These are phyloP conservation scores for Solioccasus polychromus DNA, from an alignment of 768 basidiomycete species.

Conservation along the genomic window DNA sequence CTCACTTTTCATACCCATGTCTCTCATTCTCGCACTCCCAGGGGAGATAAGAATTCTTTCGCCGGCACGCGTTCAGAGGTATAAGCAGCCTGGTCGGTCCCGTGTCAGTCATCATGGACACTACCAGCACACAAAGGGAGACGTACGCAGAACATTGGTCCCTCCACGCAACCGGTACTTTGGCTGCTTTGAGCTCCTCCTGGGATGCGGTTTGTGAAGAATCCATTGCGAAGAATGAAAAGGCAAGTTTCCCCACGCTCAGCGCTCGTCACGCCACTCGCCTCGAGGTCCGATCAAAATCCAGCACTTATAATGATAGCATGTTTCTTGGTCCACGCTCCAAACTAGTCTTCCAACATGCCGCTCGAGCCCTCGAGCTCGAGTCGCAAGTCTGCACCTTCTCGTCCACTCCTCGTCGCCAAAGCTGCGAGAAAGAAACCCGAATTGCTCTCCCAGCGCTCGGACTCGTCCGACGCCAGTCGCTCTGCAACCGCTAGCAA, in stretches of 20 bases:
- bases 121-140: background rate
- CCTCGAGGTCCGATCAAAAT: no score
- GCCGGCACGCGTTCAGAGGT: slow-evolving; percentile 84
- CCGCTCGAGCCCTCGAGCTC: no score
- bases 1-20: slow-evolving; percentile 82
- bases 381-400: slow-evolving; percentile 3
- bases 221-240: slow-evolving; percentile 52
- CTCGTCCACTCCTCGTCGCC: background rate
- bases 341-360: no score
- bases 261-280: no score
- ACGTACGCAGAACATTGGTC: slow-evolving; percentile 89
- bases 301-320: no score
- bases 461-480: slow-evolving; percentile 11
- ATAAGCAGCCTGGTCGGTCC: slow-evolving; percentile 62
- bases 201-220: slow-evolving; percentile 81
- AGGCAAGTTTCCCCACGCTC: no score
- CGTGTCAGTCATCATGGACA: background rate
- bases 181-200: slow-evolving; percentile 70
- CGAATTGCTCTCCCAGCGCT: background rate
- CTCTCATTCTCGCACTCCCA: slow-evolving; percentile 94
- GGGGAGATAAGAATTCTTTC: slow-evolving; percentile 72
- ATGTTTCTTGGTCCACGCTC: no score
- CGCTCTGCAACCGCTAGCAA: background rate
- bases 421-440: slow-evolving; percentile 22
- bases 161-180: slow-evolving; percentile 79